Evolutionary conservation across 345 rosid genomes (phyloP), one percentile per base, ranked within the genome.

Genomic region (Citrus hindsii): DNA sequence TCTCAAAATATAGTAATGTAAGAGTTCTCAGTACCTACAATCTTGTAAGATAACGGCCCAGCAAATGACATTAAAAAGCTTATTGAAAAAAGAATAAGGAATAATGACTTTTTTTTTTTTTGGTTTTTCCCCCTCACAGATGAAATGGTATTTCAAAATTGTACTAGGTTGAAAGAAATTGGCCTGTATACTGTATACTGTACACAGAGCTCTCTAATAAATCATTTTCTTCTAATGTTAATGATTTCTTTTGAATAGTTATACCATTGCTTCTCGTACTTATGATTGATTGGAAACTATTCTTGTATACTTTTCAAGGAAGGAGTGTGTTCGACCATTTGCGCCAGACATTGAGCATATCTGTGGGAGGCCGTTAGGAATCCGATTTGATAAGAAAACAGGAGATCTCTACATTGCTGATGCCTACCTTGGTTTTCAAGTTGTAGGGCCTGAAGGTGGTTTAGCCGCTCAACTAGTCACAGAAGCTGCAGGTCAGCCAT

Each of bases 321-420:
- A 84, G 87, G 75, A 68, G 30, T 93, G 98, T 46, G 88, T 82
- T 79, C 90, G 84, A 4, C 88, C 97, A 21, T 87, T 89, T 73
- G 89, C 87, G 67, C 91, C 93, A 51, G 85, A 83, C 74, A 28
- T 82, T 88, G 98, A 93, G 86, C 92, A 91, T 74, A 70, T 88
- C 2, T 93, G 97, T 84, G 98, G 97, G 66, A 89, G 98, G 71
- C 94, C 97, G 21, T 79, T 93, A 64, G 97, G 97, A 51, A 79
- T 93, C 35, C 83, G 88, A 72, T 93, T 92, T 40, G 85, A 90
- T 79, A 82, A 84, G 75, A 84, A 75, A 85, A 88, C 86, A 3
- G 92, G 98, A 72, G 92, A 90, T 72, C 90, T 93, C 9, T 93
- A 92, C 74, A 90, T 90, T 10, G 95, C 95, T 0, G 98, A 93